phyloP scores from a whole-genome alignment of 164 flowering plant genomes.

The Nymphaea colorata region DNA sequence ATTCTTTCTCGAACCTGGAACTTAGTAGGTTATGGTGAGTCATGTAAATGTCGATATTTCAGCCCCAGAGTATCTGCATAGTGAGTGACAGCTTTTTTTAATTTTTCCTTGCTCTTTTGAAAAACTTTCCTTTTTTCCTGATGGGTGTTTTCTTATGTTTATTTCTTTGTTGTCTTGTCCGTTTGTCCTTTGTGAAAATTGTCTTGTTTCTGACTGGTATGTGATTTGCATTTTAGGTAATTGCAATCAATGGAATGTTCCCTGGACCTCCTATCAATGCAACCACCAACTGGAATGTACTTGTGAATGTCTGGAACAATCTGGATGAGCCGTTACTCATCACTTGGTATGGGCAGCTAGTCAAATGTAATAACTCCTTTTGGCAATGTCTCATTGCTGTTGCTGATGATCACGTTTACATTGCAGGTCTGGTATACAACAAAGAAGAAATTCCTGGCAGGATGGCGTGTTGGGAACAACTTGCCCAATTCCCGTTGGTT shows the following conservation, averaged over 20 bases:
- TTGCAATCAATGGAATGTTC: conserved; percentile 70
- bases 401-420: background rate
- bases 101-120: background rate
- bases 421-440: conserved; percentile 38
- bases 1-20: no score
- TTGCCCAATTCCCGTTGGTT: conserved; percentile 35
- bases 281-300: conserved; percentile 74
- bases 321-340: conserved; percentile 73
- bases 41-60: no score
- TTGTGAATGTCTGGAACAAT: conserved; percentile 65
- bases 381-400: background rate
- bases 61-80: no score
- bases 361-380: background rate
- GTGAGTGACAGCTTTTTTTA: background rate
- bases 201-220: background rate
- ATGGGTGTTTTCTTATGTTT: background rate
- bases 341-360: conserved; percentile 42
- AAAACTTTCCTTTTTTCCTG: background rate
- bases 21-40: no score
- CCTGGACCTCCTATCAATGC: conserved; percentile 84
- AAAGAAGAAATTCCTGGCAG: conserved; percentile 47
- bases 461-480: conserved; percentile 50
- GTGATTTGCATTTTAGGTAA: conserved; percentile 43
- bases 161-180: background rate
- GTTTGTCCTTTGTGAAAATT: background rate